Evolutionary conservation across 495 filamentous ascomycete species (phyloP), one percentile per base, ranked within the genome.

Genomic region (Xylaria nigripes): DNA sequence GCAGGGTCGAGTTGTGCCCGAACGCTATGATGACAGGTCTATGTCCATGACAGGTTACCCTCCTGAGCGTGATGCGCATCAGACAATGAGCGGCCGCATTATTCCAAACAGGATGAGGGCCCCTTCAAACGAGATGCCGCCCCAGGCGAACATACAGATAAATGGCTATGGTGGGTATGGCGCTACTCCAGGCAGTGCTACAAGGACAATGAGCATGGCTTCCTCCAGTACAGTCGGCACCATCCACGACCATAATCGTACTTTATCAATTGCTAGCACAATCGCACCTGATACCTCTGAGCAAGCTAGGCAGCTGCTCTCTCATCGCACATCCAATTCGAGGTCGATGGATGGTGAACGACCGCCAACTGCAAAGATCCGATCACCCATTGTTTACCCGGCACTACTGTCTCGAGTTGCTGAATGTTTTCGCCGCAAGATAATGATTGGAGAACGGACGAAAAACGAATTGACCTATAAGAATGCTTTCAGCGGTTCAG

Each of bases 381-480:
- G 76, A 38, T 82, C 86, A 15, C 87, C 92, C 6, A 74, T 96
- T 18, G 92, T 97, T 8, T 96, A 97, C 63, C 92, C 92, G 27
- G 94, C 94, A 18, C 68, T 97, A 21, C 79, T 99, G 36, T 96
- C 93, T 13, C 81, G 84, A 13, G 93, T 99, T 15, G 90, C 88
- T 15, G 88, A 95, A 65, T 84, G 84, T 40, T 96, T 99, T 70
- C 81, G 87, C 32, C 90, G 94, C 57, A 85, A 86, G 64, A 87
- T 97, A 27, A 70, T 81, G 9, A 74, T 90, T 36, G 84, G 82
- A 23, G 94, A 97, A 61, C 82, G 90, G 46, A 89, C 87, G 41
- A 99, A 99, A 79, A 96, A 99, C 76, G 92, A 89, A 29, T 72
- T 99, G 42, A 90, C 91, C 0, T 99, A 99, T 73, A 96, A 95